phyloP scores from a whole-genome alignment of 805 yeast genomes.

The Metschnikowia drakensbergensis region DNA sequence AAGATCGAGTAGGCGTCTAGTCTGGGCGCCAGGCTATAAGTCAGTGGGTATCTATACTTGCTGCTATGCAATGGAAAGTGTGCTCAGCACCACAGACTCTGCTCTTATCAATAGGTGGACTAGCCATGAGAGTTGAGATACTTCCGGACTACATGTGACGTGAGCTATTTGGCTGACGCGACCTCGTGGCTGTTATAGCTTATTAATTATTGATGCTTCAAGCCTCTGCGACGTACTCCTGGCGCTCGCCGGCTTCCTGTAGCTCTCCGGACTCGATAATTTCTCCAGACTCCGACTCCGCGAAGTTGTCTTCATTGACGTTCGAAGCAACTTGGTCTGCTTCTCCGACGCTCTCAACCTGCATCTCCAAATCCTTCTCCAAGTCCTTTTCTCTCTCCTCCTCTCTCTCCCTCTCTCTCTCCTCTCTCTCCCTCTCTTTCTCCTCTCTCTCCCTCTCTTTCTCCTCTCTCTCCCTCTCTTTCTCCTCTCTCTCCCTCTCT shows the following conservation, averaged over 20 bases:
- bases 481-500: constrained; percentile 2
- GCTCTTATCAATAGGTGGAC: too few relatives aligned
- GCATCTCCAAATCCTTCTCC: too few relatives aligned
- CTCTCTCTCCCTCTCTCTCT: neutral
- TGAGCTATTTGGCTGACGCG: neutral
- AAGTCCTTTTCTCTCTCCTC: neutral
- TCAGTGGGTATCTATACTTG: too few relatives aligned
- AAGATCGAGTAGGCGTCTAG: constrained; percentile 10
- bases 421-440: neutral
- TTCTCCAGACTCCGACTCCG: neutral
- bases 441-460: neutral
- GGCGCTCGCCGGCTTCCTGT: constrained; percentile 10
- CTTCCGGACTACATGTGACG: too few relatives aligned
- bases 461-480: neutral
- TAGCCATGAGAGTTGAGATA: too few relatives aligned
- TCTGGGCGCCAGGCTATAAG: too few relatives aligned
- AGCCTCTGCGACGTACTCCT: constrained; percentile 12
- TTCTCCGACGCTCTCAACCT: too few relatives aligned
- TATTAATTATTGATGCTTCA: neutral
- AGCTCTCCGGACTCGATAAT: constrained; percentile 6
- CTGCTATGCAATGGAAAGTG: too few relatives aligned
- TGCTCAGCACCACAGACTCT: too few relatives aligned
- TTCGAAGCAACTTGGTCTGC: too few relatives aligned
- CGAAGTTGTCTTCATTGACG: too few relatives aligned
- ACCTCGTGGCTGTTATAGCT: neutral